These are phyloP conservation scores for Gamsiella multidivaricata DNA, from an alignment of 192 early-diverging fungal genomes.

Conservation along the genomic window DNA sequence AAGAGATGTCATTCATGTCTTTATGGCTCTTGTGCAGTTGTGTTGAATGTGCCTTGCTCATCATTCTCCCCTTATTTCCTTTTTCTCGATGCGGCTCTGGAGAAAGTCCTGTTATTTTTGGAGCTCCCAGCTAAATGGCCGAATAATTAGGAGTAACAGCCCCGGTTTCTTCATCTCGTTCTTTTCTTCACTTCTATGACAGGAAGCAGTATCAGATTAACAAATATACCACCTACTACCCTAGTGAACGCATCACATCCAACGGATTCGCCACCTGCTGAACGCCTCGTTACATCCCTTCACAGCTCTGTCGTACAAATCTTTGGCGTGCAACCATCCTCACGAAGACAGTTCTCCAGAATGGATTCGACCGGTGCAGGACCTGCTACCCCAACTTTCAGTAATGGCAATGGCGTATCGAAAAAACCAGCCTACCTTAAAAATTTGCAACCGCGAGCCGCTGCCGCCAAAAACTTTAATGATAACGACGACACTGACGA, in stretches of 20 bases:
- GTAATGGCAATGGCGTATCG: neutral
- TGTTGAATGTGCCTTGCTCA: neutral
- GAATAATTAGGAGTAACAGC: no score
- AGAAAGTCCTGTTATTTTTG: neutral
- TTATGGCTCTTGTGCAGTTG: neutral
- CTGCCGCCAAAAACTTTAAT: constrained; percentile 30
- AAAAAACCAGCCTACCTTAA: constrained; percentile 5
- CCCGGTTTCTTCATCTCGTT: no score
- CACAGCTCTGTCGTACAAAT: no score
- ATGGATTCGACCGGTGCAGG: neutral
- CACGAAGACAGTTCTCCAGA: no score
- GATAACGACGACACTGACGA: constrained; percentile 28
- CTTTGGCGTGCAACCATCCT: no score
- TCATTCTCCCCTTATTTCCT: neutral
- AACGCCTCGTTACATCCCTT: no score
- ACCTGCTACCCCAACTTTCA: neutral
- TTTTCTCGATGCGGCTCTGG: neutral
- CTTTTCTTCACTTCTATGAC: no score
- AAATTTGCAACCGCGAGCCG: constrained; percentile 35
- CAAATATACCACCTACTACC: neutral
- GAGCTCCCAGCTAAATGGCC: no score
- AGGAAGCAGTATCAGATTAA: no score
- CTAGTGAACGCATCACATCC: no score
- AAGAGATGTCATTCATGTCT: neutral
- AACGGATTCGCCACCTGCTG: no score